A percentile compares a stretch with the other conserved stretches of the same genome.
phyloP scores from a whole-genome alignment of 1,284 basidiomycete species.

The Pseudozyma sp. region DNA sequence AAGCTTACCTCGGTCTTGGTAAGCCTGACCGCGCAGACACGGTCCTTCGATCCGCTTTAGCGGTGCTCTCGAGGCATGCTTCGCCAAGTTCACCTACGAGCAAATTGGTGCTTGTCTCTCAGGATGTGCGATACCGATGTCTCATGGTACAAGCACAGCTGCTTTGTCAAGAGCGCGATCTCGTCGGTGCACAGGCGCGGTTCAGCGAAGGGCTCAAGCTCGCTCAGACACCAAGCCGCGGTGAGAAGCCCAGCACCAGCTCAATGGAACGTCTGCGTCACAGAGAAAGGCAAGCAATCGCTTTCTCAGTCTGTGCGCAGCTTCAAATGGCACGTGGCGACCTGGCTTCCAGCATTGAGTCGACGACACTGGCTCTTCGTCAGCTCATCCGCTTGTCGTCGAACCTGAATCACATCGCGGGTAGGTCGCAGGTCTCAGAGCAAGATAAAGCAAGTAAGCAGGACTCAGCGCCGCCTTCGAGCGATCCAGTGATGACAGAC shows the following conservation, averaged over 20 bases:
- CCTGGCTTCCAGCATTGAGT: conserved; percentile 34
- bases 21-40: conserved; percentile 31
- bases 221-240: conserved; percentile 16
- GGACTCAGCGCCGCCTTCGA: conserved; percentile 14
- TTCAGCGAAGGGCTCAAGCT: conserved; percentile 39
- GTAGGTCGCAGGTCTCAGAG: conserved; percentile 13
- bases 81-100: conserved; percentile 9
- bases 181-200: conserved; percentile 23
- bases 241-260: conserved; percentile 18
- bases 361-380: conserved; percentile 37
- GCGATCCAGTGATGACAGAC: conserved; percentile 26
- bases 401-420: conserved; percentile 26
- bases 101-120: conserved; percentile 22
- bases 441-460: not conserved
- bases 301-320: conserved; percentile 22
- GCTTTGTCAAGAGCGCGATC: conserved; percentile 15
- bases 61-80: conserved; percentile 7
- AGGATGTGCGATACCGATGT: conserved; percentile 43
- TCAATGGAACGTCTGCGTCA: conserved; percentile 32
- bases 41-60: conserved; percentile 21
- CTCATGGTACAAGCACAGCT: conserved; percentile 41
- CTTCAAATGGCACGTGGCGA: conserved; percentile 38
- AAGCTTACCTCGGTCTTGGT: conserved; percentile 38
- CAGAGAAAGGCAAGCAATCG: conserved; percentile 44
- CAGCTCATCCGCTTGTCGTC: conserved; percentile 30